A percentile compares a stretch with the other conserved stretches of the same genome.
phyloP scores from a whole-genome alignment of 306 rosid species.

The Begonia fuchsioides region DNA sequence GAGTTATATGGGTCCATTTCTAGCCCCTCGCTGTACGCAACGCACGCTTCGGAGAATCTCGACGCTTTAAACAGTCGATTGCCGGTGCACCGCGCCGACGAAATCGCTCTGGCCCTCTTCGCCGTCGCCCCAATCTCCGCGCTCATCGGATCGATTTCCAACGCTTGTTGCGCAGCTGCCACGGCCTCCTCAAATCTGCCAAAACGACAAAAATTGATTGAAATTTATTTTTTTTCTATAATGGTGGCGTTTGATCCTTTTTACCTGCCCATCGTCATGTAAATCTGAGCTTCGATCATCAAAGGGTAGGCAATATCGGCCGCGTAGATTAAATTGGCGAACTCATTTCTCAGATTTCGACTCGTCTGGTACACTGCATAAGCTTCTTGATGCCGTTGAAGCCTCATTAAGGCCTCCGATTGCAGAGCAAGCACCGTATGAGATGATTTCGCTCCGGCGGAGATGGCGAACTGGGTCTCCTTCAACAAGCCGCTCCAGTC shows the following conservation, averaged over 20 bases:
- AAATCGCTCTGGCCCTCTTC: conserved; percentile 45
- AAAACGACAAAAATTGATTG: background rate
- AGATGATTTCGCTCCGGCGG: conserved; percentile 63
- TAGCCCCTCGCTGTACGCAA: conserved; percentile 63
- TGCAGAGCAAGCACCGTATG: conserved; percentile 67
- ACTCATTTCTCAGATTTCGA: conserved; percentile 37
- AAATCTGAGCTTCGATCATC: conserved; percentile 51
- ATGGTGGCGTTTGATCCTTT: too few relatives aligned
- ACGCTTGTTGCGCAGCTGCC: conserved; percentile 46
- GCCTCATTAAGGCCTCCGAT: conserved; percentile 76
- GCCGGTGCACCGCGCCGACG: conserved; percentile 69
- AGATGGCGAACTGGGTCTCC: conserved; percentile 55
- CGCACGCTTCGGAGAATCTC: conserved; percentile 56
- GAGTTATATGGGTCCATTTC: conserved; percentile 64
- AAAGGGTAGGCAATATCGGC: conserved; percentile 31
- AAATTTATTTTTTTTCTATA: too few relatives aligned
- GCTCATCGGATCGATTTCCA: conserved; percentile 47
- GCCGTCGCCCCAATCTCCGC: conserved; percentile 30
- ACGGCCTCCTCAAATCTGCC: conserved; percentile 82
- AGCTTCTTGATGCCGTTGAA: conserved; percentile 67
- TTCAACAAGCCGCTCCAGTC: conserved; percentile 63
- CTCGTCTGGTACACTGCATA: conserved; percentile 39
- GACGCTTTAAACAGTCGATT: conserved; percentile 81
- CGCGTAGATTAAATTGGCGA: conserved; percentile 39
- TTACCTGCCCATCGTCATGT: conserved; percentile 62